Evolutionary conservation across 306 rosid genomes (phyloP), one percentile per base, ranked within the genome.

Genomic region (Cucurbita ficifolia): DNA sequence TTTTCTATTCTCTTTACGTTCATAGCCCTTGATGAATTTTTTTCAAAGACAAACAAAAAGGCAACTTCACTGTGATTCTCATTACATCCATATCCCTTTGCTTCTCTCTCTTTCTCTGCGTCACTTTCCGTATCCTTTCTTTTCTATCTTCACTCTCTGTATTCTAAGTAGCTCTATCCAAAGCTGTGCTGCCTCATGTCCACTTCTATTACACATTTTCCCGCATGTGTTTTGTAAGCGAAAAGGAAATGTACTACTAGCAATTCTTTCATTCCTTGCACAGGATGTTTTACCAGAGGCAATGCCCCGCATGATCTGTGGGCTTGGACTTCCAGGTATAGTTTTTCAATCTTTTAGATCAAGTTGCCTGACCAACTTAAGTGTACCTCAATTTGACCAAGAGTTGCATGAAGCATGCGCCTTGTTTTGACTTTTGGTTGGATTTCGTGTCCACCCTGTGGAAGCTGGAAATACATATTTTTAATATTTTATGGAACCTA

Each of bases 301-400:
- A 78, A 87, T 87, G 78, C 98, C 98, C 14, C 91, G 98, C 79
- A 71, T 94, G 86, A 78, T 89, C 72, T 82, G 88, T 75, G 97
- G 96, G 70, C 96, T 94, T 78, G 98, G 89, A 80, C 95, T 94
- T 77, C 98, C 97, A 82, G 98, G 98, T 93, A 86, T 75, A 5
- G 46, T 70, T 16, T 24, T 70, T 70, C 58, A 24, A 50, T 70
- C 74, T 50, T 17, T 12, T 16, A 17, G 74, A 60, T 84, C 78
- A 21, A 70, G 59, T 33, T 49, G 74, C 12, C 45, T 68, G 56
- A 21, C 18, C 7, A 49, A 22, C 33, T 29, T 29, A 29, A 29
- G 33, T 29, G 33, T 29, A 29, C 33, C 33, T 29, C 33, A 29
- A 29, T 29, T 29, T 29, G 33, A 29, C 33, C 33, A 29, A 29